Conservation (phyloP, 371 early-diverging fungal species). For the Circinella minor region DNA sequence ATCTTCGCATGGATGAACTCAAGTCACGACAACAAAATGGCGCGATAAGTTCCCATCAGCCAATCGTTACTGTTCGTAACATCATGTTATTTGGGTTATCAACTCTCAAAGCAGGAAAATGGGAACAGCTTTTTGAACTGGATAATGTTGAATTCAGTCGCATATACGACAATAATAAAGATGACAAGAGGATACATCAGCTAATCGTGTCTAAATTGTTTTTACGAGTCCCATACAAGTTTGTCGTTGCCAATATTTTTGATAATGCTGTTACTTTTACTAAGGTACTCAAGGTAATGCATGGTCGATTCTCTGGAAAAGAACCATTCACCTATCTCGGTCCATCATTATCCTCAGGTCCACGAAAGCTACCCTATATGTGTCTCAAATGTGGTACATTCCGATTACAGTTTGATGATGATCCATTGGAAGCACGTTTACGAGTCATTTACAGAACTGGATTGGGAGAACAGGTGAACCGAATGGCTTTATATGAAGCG, state of each 20-base stretch:
- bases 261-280: slow-evolving; percentile 40
- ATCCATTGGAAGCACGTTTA: slow-evolving; percentile 63
- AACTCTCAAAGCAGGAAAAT: slow-evolving; percentile 21
- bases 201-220: slow-evolving; percentile 34
- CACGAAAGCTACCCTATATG: slow-evolving; percentile 31
- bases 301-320: slow-evolving; percentile 29
- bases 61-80: slow-evolving; percentile 24
- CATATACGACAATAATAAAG: slow-evolving; percentile 25
- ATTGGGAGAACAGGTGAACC: slow-evolving; percentile 51
- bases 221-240: slow-evolving; percentile 46
- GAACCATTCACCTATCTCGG: slow-evolving; percentile 38
- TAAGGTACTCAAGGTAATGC: slow-evolving; percentile 41
- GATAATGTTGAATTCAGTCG: slow-evolving; percentile 32
- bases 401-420: slow-evolving; percentile 54
- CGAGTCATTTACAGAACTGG: slow-evolving; percentile 56
- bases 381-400: slow-evolving; percentile 31
- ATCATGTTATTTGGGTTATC: slow-evolving; percentile 33
- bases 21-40: slow-evolving; percentile 18
- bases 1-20: slow-evolving; percentile 38
- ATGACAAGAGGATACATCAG: slow-evolving; percentile 19
- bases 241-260: slow-evolving; percentile 40
- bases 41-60: slow-evolving; percentile 11
- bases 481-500: slow-evolving; percentile 58
- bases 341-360: slow-evolving; percentile 29
- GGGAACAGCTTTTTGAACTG: slow-evolving; percentile 48